A percentile compares a stretch with the other conserved stretches of the same genome.
Evolutionary conservation across 352 stramenopile genomes (phyloP).

Genomic region (Pythium brassicae): DNA sequence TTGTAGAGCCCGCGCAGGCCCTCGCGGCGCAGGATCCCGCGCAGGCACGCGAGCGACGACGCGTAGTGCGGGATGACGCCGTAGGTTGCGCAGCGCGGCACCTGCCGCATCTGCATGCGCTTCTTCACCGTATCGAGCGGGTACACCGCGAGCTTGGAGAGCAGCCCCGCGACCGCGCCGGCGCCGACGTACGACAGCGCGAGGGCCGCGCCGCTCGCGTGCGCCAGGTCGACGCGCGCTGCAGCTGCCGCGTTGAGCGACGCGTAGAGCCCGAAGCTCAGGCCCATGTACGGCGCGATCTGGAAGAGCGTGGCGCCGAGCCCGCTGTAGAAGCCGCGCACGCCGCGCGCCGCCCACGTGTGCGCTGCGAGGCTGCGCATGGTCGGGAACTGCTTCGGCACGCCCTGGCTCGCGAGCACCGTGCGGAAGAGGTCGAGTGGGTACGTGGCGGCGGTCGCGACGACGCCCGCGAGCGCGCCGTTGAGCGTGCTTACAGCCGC

Average conservation of each 20-base stretch:
- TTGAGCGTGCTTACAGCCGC: constrained; percentile 59
- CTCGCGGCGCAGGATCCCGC: constrained; percentile 56
- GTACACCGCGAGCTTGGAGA: constrained; percentile 93
- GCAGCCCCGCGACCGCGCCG: constrained; percentile 84
- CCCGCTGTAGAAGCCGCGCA: constrained; percentile 90
- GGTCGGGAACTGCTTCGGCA: constrained; percentile 77
- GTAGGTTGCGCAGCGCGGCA: constrained; percentile 55
- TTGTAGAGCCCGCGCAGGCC: constrained; percentile 76
- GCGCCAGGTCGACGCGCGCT: constrained; percentile 15
- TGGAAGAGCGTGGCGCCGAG: constrained; percentile 82
- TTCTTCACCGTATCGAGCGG: constrained; percentile 96
- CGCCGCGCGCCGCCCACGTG: constrained; percentile 65
- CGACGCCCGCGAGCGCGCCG: constrained; percentile 83
- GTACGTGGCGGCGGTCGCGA: constrained; percentile 90
- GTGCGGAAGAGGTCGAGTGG: constrained; percentile 94
- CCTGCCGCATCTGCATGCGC: constrained; percentile 88
- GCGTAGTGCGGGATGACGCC: constrained; percentile 65
- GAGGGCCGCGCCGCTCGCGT: constrained; percentile 18
- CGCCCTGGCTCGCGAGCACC: constrained; percentile 88
- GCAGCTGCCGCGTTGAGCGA: constrained; percentile 38
- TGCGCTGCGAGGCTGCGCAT: constrained; percentile 72
- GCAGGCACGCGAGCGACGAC: constrained; percentile 54
- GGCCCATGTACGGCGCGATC: constrained; percentile 95
- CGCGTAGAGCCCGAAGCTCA: constrained; percentile 94
- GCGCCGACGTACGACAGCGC: constrained; percentile 60